These are phyloP conservation scores for Silene coronaria DNA, from an alignment of 179 eudicot genomes.

Conservation along the genomic window DNA sequence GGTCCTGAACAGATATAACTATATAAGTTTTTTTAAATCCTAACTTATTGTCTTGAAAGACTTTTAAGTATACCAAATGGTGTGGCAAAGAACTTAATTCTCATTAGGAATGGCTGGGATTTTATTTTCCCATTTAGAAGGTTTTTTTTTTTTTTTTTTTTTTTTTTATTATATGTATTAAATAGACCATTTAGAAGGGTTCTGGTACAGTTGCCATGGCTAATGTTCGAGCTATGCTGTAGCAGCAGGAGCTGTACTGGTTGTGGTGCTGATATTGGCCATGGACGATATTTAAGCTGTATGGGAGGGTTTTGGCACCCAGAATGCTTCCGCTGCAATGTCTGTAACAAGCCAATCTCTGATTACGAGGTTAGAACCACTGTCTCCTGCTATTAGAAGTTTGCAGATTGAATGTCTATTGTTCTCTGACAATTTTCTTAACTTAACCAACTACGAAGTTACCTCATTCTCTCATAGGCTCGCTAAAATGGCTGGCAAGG, in stretches of 20 bases:
- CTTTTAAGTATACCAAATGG: background rate
- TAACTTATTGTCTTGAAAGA: background rate
- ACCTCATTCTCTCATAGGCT: background rate
- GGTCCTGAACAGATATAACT: background rate
- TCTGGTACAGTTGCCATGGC: conserved; percentile 14
- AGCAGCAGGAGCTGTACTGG: conserved; percentile 65
- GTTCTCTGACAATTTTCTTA: background rate
- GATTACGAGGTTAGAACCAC: conserved; percentile 69
- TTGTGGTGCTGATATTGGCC: conserved; percentile 77
- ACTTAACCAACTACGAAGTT: background rate
- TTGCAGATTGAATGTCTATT: background rate
- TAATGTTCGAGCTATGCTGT: conserved; percentile 13
- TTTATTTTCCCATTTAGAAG: background rate
- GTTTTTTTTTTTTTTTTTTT: too few species aligned
- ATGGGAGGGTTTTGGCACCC: conserved; percentile 97
- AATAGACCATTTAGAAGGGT: background rate
- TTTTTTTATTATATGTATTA: too few species aligned
- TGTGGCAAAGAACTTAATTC: background rate
- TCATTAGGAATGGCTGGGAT: background rate
- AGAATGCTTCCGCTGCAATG: conserved; percentile 83
- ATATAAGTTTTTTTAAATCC: background rate
- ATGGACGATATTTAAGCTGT: conserved; percentile 75
- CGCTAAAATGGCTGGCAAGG: background rate
- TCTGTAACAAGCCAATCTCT: conserved; percentile 69
- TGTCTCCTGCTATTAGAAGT: conserved; percentile 1